A percentile compares a stretch with the other conserved stretches of the same genome.
Conservation (phyloP, 2,329 filamentous ascomycete species). For the Neonectria magnoliae region DNA sequence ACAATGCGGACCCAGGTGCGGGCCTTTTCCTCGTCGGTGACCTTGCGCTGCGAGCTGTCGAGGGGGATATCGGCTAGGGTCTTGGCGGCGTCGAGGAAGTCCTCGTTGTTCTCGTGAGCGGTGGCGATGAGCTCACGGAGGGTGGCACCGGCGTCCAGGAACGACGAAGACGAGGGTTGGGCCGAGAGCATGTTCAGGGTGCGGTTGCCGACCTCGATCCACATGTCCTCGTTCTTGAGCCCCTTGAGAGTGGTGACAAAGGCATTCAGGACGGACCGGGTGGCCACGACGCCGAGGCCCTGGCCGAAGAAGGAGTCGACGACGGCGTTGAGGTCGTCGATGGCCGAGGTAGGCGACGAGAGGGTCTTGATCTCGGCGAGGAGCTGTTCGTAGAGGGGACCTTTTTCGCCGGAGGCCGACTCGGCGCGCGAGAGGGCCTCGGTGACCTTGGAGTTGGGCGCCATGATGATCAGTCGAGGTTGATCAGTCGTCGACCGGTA, state of each 20-base stretch:
- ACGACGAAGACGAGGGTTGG: slow-evolving; percentile 72
- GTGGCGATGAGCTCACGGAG: slow-evolving; percentile 84
- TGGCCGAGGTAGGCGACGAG: slow-evolving; percentile 52
- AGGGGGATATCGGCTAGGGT: slow-evolving; percentile 85
- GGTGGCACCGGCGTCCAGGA: slow-evolving; percentile 84
- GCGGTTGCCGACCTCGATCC: slow-evolving; percentile 79
- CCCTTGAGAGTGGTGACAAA: slow-evolving; percentile 72
- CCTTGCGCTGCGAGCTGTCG: slow-evolving; percentile 86
- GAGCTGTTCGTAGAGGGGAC: slow-evolving; percentile 58
- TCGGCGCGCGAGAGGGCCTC: slow-evolving; percentile 56
- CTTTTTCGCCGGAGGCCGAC: slow-evolving; percentile 52
- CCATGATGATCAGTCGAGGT: slow-evolving; percentile 44
- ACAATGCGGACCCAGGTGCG: slow-evolving; percentile 93
- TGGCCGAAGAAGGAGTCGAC: slow-evolving; percentile 74
- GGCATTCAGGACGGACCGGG: slow-evolving; percentile 73
- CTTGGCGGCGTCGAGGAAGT: slow-evolving; percentile 81
- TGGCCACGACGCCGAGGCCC: slow-evolving; percentile 78
- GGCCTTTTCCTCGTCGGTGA: slow-evolving; percentile 84
- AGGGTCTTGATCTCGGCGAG: slow-evolving; percentile 55
- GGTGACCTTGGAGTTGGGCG: slow-evolving; percentile 52
- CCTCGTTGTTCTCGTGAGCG: slow-evolving; percentile 83
- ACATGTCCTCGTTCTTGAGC: slow-evolving; percentile 70
- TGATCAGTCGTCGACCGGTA: neutral
- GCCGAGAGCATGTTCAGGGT: slow-evolving; percentile 73
- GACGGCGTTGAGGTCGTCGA: slow-evolving; percentile 72